Base-by-base conservation (phyloP, 2,329 filamentous ascomycete genomes). In the Fonsecaea pugnacius region DNA sequence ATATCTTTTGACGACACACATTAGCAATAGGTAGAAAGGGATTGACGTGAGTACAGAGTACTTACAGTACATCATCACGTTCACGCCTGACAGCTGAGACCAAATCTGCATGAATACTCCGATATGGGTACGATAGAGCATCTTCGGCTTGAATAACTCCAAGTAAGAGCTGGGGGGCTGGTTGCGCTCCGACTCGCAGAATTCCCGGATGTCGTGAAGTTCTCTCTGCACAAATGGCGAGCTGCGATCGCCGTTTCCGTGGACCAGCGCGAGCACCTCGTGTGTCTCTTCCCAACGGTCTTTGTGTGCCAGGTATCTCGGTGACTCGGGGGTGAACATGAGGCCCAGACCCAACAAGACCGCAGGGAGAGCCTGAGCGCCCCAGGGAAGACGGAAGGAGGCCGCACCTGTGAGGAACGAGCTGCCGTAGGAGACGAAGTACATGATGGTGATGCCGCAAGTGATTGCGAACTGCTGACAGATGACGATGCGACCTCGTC, bases 21-120 rank as follows among this genome's bases (percentile, higher is more conserved):
- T 36, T 9, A 36, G 33, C 33, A 9, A 36, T 9, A 36, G 33
- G 6, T 1, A 5, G 27, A 5, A 5, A 3, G 4, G 4, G 27
- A 6, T 30, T 6, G 6, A 30, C 4, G 27, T 30, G 27, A 30
- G 27, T 6, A 4, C 3, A 30, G 27, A 30, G 33, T 14, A 36
- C 46, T 50, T 21, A 50, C 46, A 53, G 27, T 53, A 53, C 50
- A 53, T 62, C 51, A 62, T 38, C 2, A 71, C 91, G 21, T 57
- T 91, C 88, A 90, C 91, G 18, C 89, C 89, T 0, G 88, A 90
- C 54, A 92, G 76, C 73, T 92, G 89, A 8, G 84, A 87, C 90
- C 89, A 90, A 70, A 92, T 87, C 76, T 92, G 89, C 1, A 83
- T 88, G 74, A 90, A 91, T 40, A 91, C 72, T 66, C 88, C 90